Conservation (phyloP, 192 early-diverging fungal species). For the Rhizophlyctis rosea region DNA sequence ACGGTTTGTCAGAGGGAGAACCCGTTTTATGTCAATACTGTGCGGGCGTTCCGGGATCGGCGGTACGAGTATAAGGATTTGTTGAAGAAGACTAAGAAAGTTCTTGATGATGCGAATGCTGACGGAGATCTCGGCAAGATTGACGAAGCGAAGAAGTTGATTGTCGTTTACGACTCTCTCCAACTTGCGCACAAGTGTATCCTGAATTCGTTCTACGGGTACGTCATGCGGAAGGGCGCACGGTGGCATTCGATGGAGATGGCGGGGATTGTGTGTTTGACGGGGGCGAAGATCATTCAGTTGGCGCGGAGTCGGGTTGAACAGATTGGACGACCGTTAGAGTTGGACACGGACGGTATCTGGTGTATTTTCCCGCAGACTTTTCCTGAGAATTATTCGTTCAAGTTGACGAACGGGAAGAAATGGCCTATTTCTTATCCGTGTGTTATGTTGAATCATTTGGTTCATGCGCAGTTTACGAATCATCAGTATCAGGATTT, state of each 20-base stretch:
- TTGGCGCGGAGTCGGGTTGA: conserved; percentile 91
- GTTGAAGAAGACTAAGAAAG: conserved; percentile 88
- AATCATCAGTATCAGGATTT: conserved; percentile 93
- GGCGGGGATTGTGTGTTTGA: conserved; percentile 97
- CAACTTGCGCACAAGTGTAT: conserved; percentile 93
- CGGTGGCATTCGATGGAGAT: conserved; percentile 99
- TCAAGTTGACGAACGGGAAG: conserved; percentile 79
- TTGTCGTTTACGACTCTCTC: conserved; percentile 94
- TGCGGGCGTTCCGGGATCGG: conserved; percentile 92
- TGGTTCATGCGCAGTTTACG: conserved; percentile 93
- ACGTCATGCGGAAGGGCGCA: conserved; percentile 98
- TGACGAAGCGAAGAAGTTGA: conserved; percentile 86
- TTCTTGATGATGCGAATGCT: conserved; percentile 65
- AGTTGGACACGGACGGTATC: conserved; percentile 98
- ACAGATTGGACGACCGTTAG: conserved; percentile 87
- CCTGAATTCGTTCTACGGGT: conserved; percentile 92
- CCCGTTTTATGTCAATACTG: conserved; percentile 97
- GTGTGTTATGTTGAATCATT: conserved; percentile 96
- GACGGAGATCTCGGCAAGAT: conserved; percentile 64
- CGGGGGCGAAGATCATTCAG: conserved; percentile 95
- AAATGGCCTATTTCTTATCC: conserved; percentile 88
- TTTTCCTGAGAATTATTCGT: conserved; percentile 92
- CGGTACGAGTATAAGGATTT: conserved; percentile 97
- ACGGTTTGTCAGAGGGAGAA: conserved; percentile 97
- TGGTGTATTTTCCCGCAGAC: conserved; percentile 93